Evolutionary conservation across 192 early-diverging fungal species (phyloP).

Genomic region (Coemansia sp.): DNA sequence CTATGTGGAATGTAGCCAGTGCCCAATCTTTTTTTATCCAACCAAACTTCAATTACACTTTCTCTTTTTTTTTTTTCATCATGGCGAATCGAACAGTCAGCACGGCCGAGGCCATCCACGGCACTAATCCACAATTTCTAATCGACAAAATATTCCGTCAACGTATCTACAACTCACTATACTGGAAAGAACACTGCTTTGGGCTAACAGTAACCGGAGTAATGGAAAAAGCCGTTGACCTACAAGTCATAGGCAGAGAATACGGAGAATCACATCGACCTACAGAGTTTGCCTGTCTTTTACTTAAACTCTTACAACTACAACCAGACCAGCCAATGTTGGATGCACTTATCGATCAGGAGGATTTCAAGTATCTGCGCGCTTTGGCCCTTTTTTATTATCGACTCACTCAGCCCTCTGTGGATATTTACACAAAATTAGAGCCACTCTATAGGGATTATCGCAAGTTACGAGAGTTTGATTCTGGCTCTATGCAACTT

Average conservation of each 20-base stretch:
- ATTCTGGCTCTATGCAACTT: conserved; percentile 50
- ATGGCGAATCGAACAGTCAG: conserved; percentile 73
- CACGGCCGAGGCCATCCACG: conserved; percentile 77
- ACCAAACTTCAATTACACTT: neutral
- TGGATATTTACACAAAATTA: conserved; percentile 82
- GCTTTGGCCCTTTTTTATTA: conserved; percentile 91
- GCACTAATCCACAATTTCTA: conserved; percentile 91
- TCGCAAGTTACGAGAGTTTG: conserved; percentile 71
- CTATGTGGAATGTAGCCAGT: neutral
- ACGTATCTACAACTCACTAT: conserved; percentile 89
- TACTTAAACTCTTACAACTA: conserved; percentile 88
- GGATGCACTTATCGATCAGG: conserved; percentile 76
- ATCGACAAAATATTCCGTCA: conserved; percentile 93
- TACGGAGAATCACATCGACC: conserved; percentile 57
- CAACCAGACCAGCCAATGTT: conserved; percentile 91
- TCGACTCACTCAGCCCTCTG: conserved; percentile 71
- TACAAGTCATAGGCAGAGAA: conserved; percentile 72
- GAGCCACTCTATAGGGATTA: conserved; percentile 88
- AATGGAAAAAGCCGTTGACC: conserved; percentile 83
- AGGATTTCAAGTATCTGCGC: conserved; percentile 89
- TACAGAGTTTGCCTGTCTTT: conserved; percentile 88
- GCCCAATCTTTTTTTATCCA: neutral
- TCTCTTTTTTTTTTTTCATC: neutral
- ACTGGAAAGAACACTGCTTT: conserved; percentile 99
- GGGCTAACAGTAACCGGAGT: conserved; percentile 88